phyloP scores from a whole-genome alignment of 2,329 filamentous ascomycete species.

The Aotearoamyces nothofagi region DNA sequence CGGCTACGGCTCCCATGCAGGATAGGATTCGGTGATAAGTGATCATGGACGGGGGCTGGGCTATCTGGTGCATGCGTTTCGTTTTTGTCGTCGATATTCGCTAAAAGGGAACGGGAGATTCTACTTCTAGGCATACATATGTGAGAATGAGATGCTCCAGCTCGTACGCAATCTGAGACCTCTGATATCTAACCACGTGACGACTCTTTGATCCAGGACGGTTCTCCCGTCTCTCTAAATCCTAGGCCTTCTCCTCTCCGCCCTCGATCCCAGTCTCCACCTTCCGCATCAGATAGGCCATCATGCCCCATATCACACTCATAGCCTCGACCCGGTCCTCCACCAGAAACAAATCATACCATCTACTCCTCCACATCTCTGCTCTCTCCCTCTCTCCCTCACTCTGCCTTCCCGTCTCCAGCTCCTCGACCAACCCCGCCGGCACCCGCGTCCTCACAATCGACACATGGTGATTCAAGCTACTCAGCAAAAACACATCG shows the following conservation, averaged over 20 bases:
- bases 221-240: not conserved
- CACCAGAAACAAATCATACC: slow-evolving; percentile 43
- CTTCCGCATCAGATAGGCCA: slow-evolving; percentile 41
- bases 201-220: too few species aligned
- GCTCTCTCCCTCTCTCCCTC: slow-evolving; percentile 17
- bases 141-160: too few species aligned
- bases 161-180: too few species aligned
- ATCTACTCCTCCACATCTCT: slow-evolving; percentile 38
- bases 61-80: too few species aligned
- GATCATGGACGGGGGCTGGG: too few species aligned
- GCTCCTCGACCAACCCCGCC: slow-evolving; percentile 31
- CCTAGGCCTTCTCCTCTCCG: too few species aligned
- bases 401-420: slow-evolving; percentile 30
- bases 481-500: slow-evolving; percentile 46
- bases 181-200: too few species aligned
- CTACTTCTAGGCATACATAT: too few species aligned
- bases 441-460: slow-evolving; percentile 45
- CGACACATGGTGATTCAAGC: slow-evolving; percentile 45
- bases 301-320: slow-evolving; percentile 40
- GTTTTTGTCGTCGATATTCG: too few species aligned
- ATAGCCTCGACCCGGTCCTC: slow-evolving; percentile 41
- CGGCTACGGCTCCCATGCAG: too few species aligned
- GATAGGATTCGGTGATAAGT: too few species aligned
- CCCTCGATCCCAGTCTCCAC: slow-evolving; percentile 5
- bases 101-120: too few species aligned